phyloP scores from a whole-genome alignment of 148 eudicot species.

The Rhododendron ovatum region DNA sequence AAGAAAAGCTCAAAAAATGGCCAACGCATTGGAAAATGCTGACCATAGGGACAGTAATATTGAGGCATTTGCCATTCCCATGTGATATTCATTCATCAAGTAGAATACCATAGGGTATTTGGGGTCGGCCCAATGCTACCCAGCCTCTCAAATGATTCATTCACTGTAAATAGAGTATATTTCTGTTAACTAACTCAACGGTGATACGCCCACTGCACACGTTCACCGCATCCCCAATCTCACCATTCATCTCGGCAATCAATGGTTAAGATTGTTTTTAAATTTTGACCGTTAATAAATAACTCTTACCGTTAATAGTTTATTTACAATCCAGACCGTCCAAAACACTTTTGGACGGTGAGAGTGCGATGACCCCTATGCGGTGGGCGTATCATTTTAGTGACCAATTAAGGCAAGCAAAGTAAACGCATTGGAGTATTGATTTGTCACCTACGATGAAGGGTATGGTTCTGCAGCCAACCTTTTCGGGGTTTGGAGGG shows the following conservation, averaged over 20 bases:
- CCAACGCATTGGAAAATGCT: constrained; percentile 16
- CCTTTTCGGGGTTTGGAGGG: neutral
- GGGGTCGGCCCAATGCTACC: constrained; percentile 15
- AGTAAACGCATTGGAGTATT: neutral
- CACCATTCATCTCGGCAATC: too few species aligned
- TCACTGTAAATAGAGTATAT: too few species aligned
- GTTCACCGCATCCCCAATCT: too few species aligned
- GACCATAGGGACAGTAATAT: constrained; percentile 6
- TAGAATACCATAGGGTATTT: constrained; percentile 16
- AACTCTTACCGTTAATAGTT: too few species aligned
- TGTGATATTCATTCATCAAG: constrained; percentile 7
- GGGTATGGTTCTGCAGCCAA: constrained; percentile 9
- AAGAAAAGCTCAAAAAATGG: constrained; percentile 19
- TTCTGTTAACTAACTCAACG: too few species aligned
- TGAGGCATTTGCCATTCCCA: constrained; percentile 12
- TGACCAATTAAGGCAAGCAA: neutral
- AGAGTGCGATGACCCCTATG: too few species aligned
- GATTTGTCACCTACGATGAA: constrained; percentile 6
- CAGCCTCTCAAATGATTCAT: constrained; percentile 11
- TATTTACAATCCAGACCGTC: too few species aligned
- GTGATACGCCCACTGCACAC: too few species aligned
- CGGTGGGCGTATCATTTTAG: too few species aligned
- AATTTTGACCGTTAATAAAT: too few species aligned
- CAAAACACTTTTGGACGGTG: too few species aligned
- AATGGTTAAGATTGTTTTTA: too few species aligned